These are phyloP conservation scores for Setaria italica DNA, from an alignment of 202 grass and related monocot species.

Conservation along the genomic window DNA sequence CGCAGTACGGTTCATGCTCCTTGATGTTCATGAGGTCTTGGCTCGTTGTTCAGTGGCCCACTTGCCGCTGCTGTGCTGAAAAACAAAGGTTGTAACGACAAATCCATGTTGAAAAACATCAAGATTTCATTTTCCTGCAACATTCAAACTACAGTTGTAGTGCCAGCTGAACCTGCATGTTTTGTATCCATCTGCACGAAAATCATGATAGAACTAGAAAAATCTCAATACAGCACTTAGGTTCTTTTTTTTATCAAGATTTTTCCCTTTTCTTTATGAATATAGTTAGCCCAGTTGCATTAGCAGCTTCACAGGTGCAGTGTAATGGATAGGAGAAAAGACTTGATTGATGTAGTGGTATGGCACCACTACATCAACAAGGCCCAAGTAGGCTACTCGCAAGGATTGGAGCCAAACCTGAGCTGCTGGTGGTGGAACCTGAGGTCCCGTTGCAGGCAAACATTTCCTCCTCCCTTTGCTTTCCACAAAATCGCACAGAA, in stretches of 20 bases:
- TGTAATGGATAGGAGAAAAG: slow-evolving; percentile 20
- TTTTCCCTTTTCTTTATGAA: background rate
- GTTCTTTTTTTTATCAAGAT: too few relatives aligned
- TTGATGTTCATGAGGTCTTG: background rate
- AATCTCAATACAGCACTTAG: too few relatives aligned
- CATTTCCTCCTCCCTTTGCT: slow-evolving; percentile 16
- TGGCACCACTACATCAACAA: background rate
- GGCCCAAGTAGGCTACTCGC: background rate
- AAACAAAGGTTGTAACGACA: background rate
- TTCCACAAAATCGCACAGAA: slow-evolving; percentile 24
- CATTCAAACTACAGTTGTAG: background rate
- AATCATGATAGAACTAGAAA: background rate
- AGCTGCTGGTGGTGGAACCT: slow-evolving; percentile 7
- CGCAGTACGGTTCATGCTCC: background rate
- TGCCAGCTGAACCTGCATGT: background rate
- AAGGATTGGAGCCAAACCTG: background rate
- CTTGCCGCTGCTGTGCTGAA: slow-evolving; percentile 12
- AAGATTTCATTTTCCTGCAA: background rate
- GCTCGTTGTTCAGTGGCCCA: background rate
- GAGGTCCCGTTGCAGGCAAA: background rate
- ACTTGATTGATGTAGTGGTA: background rate
- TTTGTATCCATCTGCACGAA: background rate
- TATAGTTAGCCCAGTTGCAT: background rate
- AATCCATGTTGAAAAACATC: background rate
- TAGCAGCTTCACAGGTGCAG: background rate